phyloP scores from a whole-genome alignment of 2,329 filamentous ascomycete genomes.

The Trichoderma oligosporum region DNA sequence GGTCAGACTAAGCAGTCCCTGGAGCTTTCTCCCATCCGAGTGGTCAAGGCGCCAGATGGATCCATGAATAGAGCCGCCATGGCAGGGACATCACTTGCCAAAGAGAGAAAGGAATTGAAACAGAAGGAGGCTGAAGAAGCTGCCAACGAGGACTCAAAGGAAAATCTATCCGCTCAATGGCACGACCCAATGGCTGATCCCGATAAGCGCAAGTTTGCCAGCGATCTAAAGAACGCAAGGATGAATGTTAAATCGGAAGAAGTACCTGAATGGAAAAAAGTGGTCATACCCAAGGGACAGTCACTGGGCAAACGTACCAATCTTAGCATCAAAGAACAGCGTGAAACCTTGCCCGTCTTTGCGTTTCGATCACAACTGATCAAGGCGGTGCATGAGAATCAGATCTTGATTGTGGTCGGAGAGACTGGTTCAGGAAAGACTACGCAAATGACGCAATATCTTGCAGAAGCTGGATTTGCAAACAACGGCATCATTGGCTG shows the following conservation, averaged over 20 bases:
- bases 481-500: conserved; percentile 89
- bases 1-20: conserved; percentile 96
- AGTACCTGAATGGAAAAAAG: conserved; percentile 90
- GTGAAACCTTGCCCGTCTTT: conserved; percentile 84
- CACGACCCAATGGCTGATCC: conserved; percentile 92
- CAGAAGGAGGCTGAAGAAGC: conserved; percentile 81
- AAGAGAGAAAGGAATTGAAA: conserved; percentile 82
- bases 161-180: conserved; percentile 88
- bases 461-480: conserved; percentile 87
- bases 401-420: conserved; percentile 91
- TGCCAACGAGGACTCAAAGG: conserved; percentile 69
- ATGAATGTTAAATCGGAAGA: conserved; percentile 59
- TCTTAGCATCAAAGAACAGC: conserved; percentile 91
- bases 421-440: conserved; percentile 98
- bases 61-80: conserved; percentile 96
- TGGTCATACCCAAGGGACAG: conserved; percentile 73
- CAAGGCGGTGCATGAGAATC: conserved; percentile 80
- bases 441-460: conserved; percentile 90
- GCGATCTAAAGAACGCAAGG: conserved; percentile 71
- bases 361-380: conserved; percentile 85
- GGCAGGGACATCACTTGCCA: conserved; percentile 82
- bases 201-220: conserved; percentile 82
- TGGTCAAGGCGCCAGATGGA: conserved; percentile 97
- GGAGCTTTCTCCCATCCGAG: conserved; percentile 89
- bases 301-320: conserved; percentile 81